Evolutionary conservation across 371 early-diverging fungal species (phyloP).

Genomic region (Paraphysoderma sedebokerense): DNA sequence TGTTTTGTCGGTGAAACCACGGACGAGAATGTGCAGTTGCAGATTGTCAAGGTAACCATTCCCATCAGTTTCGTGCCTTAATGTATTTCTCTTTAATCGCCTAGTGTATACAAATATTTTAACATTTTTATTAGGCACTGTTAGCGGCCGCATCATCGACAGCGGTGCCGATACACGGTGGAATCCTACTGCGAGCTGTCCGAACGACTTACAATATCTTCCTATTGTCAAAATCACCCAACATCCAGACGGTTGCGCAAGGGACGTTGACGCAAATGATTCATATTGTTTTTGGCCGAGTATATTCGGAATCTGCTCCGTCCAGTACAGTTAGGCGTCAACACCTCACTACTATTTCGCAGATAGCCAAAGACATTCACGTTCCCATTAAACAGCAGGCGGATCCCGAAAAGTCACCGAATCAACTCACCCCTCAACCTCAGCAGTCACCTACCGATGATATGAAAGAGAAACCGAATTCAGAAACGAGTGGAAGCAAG

Average conservation of each 20-base stretch:
- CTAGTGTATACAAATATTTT: slow-evolving; percentile 15
- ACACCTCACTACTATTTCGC: no score
- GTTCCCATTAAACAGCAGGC: slow-evolving; percentile 1
- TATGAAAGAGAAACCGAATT: no score
- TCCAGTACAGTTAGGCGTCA: slow-evolving; percentile 5
- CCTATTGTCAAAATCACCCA: slow-evolving; percentile 43
- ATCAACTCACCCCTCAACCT: no score
- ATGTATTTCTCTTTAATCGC: slow-evolving; percentile 10
- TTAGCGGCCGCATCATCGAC: slow-evolving; percentile 60
- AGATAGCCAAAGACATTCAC: not conserved
- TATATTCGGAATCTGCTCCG: slow-evolving; percentile 16
- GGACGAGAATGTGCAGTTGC: slow-evolving; percentile 53
- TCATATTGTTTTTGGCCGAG: slow-evolving; percentile 56
- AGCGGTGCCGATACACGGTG: slow-evolving; percentile 48
- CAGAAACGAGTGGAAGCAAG: no score
- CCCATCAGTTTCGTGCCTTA: slow-evolving; percentile 8
- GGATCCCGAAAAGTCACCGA: no score
- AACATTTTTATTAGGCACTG: slow-evolving; percentile 40
- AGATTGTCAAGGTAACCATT: slow-evolving; percentile 43
- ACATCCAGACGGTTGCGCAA: slow-evolving; percentile 71
- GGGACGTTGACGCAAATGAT: slow-evolving; percentile 80
- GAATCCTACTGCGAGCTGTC: slow-evolving; percentile 61
- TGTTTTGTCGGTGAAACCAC: slow-evolving; percentile 48
- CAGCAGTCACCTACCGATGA: no score
- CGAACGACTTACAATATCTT: slow-evolving; percentile 54